Evolutionary conservation across 2,329 filamentous ascomycete genomes (phyloP).

Genomic region (Colletotrichum cereale): DNA sequence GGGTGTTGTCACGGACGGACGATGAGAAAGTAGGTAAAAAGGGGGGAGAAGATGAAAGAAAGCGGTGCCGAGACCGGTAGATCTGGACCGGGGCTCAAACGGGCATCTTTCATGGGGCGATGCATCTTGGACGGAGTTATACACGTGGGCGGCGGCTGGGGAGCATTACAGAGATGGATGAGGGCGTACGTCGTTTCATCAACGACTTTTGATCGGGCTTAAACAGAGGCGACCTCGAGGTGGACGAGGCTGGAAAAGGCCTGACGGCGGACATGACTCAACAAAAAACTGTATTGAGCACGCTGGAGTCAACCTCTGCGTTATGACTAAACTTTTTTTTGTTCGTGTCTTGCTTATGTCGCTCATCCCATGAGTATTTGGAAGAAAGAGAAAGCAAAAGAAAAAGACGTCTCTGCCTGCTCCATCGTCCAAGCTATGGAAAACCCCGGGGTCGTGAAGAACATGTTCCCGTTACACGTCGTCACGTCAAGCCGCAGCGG

Average conservation of each 20-base stretch:
- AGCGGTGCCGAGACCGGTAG: too few relatives aligned
- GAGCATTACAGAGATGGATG: not conserved
- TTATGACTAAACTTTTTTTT: slow-evolving; percentile 24
- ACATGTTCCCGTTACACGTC: not conserved
- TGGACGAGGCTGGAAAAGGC: not conserved
- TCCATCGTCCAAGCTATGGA: not conserved
- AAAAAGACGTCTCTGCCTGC: not conserved
- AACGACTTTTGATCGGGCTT: not conserved
- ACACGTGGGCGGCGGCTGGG: not conserved
- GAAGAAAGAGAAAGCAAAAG: too few relatives aligned
- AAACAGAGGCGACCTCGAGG: not conserved
- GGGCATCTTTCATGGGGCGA: not conserved
- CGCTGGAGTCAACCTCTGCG: slow-evolving; percentile 23
- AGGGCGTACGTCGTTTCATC: not conserved
- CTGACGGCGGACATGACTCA: slow-evolving; percentile 2
- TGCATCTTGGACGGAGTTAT: not conserved
- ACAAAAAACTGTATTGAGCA: slow-evolving; percentile 26
- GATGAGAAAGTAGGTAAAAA: too few relatives aligned
- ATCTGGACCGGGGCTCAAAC: not conserved
- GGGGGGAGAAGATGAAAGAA: accelerated
- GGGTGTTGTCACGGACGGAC: too few relatives aligned
- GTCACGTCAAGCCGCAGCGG: not conserved
- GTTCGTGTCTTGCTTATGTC: not conserved
- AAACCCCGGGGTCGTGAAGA: slow-evolving; percentile 11
- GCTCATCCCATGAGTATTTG: slow-evolving; percentile 5